Conservation (phyloP, 331 rosid genomes). For the Stylosanthes scabra region DNA sequence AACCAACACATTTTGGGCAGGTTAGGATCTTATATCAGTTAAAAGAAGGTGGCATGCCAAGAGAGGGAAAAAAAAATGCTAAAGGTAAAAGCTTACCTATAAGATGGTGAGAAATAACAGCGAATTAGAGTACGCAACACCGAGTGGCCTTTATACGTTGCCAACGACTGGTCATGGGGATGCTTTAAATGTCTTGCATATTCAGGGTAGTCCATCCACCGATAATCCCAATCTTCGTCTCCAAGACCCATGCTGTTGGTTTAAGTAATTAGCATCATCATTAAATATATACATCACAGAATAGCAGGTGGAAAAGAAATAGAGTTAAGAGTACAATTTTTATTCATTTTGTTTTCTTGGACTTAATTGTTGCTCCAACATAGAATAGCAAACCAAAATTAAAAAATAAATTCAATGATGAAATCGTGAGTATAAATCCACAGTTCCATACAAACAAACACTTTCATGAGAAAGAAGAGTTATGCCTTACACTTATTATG, state of each 20-base stretch:
- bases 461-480: not conserved
- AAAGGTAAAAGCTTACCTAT: constrained; percentile 64
- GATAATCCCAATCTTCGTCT: constrained; percentile 84
- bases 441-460: not conserved
- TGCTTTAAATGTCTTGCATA: constrained; percentile 65
- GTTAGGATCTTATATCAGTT: constrained; percentile 11
- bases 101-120: constrained; percentile 90
- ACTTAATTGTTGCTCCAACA: not conserved
- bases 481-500: constrained; percentile 1
- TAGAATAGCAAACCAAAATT: not conserved
- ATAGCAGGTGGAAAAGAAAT: not conserved
- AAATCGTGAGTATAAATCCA: not conserved
- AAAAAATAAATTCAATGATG: not conserved
- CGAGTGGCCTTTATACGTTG: constrained; percentile 90
- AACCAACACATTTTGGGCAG: constrained; percentile 18
- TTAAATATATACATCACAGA: constrained; percentile 17
- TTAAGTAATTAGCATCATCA: constrained; percentile 35
- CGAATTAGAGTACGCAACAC: constrained; percentile 88
- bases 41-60: not conserved
- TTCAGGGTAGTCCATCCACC: constrained; percentile 93
- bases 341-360: not conserved
- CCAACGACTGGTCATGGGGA: constrained; percentile 76
- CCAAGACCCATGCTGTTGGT: constrained; percentile 53
- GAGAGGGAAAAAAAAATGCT: constrained; percentile 15
- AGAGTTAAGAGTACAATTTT: not conserved